Base-by-base conservation (phyloP, 176 grass and related monocot genomes). In the Guadua angustifolia region DNA sequence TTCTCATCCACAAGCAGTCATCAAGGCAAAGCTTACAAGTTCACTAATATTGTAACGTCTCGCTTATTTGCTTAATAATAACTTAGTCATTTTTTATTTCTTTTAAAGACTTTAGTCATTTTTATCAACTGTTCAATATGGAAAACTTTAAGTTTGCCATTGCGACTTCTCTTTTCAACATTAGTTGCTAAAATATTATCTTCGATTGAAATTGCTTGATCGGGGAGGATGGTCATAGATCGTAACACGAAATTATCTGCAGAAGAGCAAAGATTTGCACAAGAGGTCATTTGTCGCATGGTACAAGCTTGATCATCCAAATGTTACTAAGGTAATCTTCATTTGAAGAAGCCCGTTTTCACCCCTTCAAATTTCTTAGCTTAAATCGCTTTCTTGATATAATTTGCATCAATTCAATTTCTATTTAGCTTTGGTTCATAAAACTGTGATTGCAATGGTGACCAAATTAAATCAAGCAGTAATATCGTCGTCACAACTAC, bases 271-370 rank as follows among this genome's bases (percentile, higher is more conserved):
- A 91, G 7, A n/a, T 99, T 99, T 78, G 88, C 91, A 65, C 97
- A 96, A 61, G 97, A 99, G 79, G 97, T 99, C 17, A n/a, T 87
- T 86, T 81, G 97, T 99, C 63, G n/a, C n/a, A n/a, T n/a, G 97
- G 97, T 88, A 99, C 88, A 96, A 94, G 76, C 93, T 99, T 65
- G 93, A 99, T 84, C 97, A 99, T 85, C 93, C 97, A 61, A 99
- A 99, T 25, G 93, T 99, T 73, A 95, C 97, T 17, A 99, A 94
- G 91, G 97, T 99, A 82, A 26, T 69, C 4, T 63, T 79, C 62
- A 6, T 15, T 74, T 70, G 42, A 63, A 39, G 22, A 68, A 52
- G 17, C 7, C 74, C 7, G 22, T 36, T 43, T 12, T 7, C 2
- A 1, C n/a, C 42, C 22, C 75, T 47, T 66, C 32, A 25, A 67